Percentiles rank a stretch among this genome's conserved stretches.
These are phyloP conservation scores for Tylopilus rubrobrunneus DNA, from an alignment of 768 basidiomycete genomes.

Conservation along the genomic window DNA sequence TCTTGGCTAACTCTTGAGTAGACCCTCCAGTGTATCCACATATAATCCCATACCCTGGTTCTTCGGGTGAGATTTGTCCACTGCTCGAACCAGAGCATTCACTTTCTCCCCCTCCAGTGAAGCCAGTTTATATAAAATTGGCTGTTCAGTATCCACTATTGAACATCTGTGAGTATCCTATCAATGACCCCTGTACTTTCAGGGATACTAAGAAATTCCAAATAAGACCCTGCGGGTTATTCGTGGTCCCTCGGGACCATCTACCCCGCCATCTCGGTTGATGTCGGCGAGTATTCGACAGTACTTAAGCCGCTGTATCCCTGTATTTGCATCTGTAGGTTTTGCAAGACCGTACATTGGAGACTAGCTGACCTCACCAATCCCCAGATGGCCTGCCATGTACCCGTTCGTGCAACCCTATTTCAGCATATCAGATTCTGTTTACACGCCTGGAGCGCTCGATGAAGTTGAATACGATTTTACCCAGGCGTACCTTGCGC, in stretches of 20 bases:
- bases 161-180: constrained; percentile 31
- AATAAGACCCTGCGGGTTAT: constrained; percentile 22
- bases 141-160: constrained; percentile 23
- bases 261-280: constrained; percentile 17
- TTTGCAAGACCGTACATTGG: background rate
- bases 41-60: constrained; percentile 13
- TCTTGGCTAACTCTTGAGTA: constrained; percentile 2
- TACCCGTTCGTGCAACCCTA: constrained; percentile 18
- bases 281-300: background rate
- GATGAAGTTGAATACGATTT: background rate
- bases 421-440: background rate
- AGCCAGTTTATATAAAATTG: constrained; percentile 13
- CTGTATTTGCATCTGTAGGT: constrained; percentile 25
- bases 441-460: constrained; percentile 5
- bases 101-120: background rate
- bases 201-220: background rate
- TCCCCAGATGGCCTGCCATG: constrained; percentile 12
- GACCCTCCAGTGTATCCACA: constrained; percentile 24
- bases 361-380: background rate
- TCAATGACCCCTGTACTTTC: background rate
- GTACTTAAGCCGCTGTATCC: constrained; percentile 17
- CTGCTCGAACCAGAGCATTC: constrained; percentile 1
- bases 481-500: background rate
- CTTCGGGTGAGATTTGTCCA: constrained; percentile 2
- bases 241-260: constrained; percentile 24